Percentiles rank a stretch among this genome's conserved stretches.
phyloP scores from a whole-genome alignment of 1,139 yeast genomes.

The Yamadazyma epiphylla region DNA sequence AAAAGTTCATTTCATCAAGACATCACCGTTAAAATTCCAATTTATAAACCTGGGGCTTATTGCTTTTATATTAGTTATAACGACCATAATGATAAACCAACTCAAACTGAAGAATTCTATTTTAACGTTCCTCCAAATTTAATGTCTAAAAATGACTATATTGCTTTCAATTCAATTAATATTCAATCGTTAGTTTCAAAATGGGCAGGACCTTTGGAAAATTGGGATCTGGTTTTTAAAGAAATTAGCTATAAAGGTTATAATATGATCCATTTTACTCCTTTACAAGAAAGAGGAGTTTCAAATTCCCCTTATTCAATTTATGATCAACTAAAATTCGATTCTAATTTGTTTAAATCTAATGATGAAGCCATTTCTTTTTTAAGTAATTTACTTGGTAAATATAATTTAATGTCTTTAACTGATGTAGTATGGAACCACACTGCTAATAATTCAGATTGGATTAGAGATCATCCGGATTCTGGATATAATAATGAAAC shows the following conservation, averaged over 20 bases:
- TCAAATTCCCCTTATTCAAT: slow-evolving; percentile 93
- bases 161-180: slow-evolving; percentile 78
- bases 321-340: slow-evolving; percentile 78
- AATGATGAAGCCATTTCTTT: slow-evolving; percentile 27
- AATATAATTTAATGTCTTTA: slow-evolving; percentile 65
- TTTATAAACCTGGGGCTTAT: slow-evolving; percentile 77
- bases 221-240: slow-evolving; percentile 65
- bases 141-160: slow-evolving; percentile 47
- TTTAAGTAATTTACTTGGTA: slow-evolving; percentile 40
- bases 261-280: slow-evolving; percentile 95
- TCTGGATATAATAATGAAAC: slow-evolving; percentile 83
- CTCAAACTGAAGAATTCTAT: slow-evolving; percentile 54
- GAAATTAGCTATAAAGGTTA: slow-evolving; percentile 72
- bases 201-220: slow-evolving; percentile 71
- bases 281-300: slow-evolving; percentile 82
- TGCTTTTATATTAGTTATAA: slow-evolving; percentile 59
- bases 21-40: slow-evolving; percentile 53
- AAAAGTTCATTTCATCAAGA: slow-evolving; percentile 57
- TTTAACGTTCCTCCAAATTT: slow-evolving; percentile 83
- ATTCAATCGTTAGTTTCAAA: slow-evolving; percentile 86
- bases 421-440: slow-evolving; percentile 95
- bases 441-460: slow-evolving; percentile 83
- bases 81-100: slow-evolving; percentile 23
- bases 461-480: slow-evolving; percentile 86
- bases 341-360: slow-evolving; percentile 55